Percentiles rank a stretch among this genome's conserved stretches.
Conservation (phyloP, 495 filamentous ascomycete species). For the Cercophora newfieldiana region DNA sequence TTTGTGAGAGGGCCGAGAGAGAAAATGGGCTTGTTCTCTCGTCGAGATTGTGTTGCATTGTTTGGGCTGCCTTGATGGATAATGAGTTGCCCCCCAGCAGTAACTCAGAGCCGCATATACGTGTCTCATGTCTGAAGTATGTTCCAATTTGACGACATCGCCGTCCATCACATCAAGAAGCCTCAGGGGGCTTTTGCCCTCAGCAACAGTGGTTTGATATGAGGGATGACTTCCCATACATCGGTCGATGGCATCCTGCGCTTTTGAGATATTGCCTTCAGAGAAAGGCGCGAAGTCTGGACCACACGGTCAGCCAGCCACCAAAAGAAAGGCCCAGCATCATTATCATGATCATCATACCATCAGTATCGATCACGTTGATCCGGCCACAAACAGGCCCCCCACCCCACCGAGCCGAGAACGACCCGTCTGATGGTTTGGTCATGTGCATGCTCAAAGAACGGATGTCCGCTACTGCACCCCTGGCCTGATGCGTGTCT, state of each 20-base stretch:
- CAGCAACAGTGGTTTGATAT: not conserved
- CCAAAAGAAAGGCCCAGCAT: too few species aligned
- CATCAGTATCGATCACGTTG: not conserved
- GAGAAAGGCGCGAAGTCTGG: not conserved
- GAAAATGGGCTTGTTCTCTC: not conserved
- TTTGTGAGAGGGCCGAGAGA: not conserved
- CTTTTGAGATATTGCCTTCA: not conserved
- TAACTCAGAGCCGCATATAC: conserved; percentile 1
- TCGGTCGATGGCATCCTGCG: not conserved
- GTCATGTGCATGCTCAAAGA: not conserved
- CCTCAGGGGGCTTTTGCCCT: not conserved
- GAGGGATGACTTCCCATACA: not conserved
- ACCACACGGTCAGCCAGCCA: too few species aligned
- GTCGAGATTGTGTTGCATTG: not conserved
- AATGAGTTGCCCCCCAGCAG: conserved; percentile 5
- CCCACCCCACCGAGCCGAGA: not conserved
- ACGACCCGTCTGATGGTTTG: not conserved
- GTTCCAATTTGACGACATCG: not conserved
- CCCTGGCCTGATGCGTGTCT: not conserved
- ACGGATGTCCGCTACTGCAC: not conserved
- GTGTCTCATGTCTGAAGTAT: not conserved
- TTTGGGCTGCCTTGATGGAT: not conserved
- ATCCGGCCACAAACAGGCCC: not conserved
- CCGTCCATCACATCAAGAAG: not conserved
- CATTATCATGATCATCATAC: too few species aligned